Evolutionary conservation across 73 alveolate species (phyloP).

Genomic region (Urostyla sp.): DNA sequence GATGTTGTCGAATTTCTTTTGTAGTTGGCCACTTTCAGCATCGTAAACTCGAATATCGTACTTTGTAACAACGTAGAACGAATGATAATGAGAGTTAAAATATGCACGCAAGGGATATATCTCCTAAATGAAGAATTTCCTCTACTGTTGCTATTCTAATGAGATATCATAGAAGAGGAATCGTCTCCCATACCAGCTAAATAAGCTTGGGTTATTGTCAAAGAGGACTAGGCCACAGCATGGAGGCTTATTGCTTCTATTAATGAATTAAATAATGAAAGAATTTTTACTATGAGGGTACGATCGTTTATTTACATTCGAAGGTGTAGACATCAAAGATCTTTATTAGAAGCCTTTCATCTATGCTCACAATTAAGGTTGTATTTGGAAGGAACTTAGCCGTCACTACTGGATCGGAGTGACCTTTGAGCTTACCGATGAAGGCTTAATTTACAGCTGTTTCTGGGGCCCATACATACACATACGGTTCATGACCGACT

Average conservation of each 20-base stretch:
- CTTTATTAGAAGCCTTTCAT: conserved; percentile 90
- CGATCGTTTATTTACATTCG: conserved; percentile 37
- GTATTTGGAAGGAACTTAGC: conserved; percentile 86
- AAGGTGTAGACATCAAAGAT: conserved; percentile 87
- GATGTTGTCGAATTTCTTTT: conserved; percentile 85
- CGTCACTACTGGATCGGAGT: conserved; percentile 89
- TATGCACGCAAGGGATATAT: conserved; percentile 88
- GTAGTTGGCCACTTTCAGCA: conserved; percentile 83
- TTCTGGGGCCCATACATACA: conserved; percentile 94
- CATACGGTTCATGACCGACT: conserved; percentile 89
- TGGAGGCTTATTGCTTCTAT: conserved; percentile 64
- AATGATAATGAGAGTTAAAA: conserved; percentile 81
- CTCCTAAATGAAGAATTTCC: conserved; percentile 63
- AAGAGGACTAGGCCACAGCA: not conserved
- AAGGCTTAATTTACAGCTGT: conserved; percentile 85
- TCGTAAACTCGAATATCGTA: conserved; percentile 90
- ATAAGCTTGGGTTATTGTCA: conserved; percentile 1
- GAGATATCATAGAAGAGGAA: conserved; percentile 52
- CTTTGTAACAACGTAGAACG: conserved; percentile 77
- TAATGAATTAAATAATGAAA: not conserved
- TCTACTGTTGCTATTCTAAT: conserved; percentile 12
- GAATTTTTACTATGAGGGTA: conserved; percentile 31
- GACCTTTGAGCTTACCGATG: conserved; percentile 93
- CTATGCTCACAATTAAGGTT: conserved; percentile 91
- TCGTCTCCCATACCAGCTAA: conserved; percentile 46